Evolutionary conservation across 2,329 filamentous ascomycete genomes (phyloP).

Genomic region (Amphichorda felina): DNA sequence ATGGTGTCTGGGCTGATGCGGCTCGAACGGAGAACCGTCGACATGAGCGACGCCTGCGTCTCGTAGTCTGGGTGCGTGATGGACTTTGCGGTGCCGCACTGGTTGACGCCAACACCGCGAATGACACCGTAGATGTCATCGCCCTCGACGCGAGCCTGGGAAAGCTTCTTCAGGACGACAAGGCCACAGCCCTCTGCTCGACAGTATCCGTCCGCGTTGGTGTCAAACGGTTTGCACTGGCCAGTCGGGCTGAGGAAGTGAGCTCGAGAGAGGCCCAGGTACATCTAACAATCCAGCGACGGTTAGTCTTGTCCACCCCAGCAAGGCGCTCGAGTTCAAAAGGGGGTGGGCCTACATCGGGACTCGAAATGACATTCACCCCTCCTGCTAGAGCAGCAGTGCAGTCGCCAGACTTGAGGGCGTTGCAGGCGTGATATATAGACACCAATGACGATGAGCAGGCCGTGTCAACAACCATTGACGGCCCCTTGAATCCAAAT

Average conservation of each 20-base stretch:
- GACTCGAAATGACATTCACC: constrained; percentile 17
- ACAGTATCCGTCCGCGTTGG: constrained; percentile 36
- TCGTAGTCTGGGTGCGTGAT: constrained; percentile 14
- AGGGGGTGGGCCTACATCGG: no score
- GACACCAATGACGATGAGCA: constrained; percentile 22
- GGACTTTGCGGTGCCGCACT: constrained; percentile 27
- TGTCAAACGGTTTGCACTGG: constrained; percentile 20
- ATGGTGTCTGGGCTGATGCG: constrained; percentile 11
- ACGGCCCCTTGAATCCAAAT: constrained; percentile 19
- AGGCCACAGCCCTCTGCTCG: constrained; percentile 33
- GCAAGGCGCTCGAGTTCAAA: no score
- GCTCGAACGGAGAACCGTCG: constrained; percentile 14
- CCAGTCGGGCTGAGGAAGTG: constrained; percentile 17
- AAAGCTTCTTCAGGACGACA: constrained; percentile 34
- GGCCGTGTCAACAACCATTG: constrained; percentile 20
- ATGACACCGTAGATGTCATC: constrained; percentile 31
- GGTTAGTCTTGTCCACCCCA: no score
- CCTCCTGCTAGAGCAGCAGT: constrained; percentile 30
- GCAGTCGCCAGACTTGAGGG: constrained; percentile 15
- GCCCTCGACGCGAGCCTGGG: constrained; percentile 30
- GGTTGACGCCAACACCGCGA: constrained; percentile 22
- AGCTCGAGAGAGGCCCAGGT: constrained; percentile 3
- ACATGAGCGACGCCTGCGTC: constrained; percentile 13
- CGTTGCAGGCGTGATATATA: constrained; percentile 16
- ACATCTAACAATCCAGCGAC: no score